These are phyloP conservation scores for Alternaria ventricosa DNA, from an alignment of 2,329 filamentous ascomycete species.

Conservation along the genomic window DNA sequence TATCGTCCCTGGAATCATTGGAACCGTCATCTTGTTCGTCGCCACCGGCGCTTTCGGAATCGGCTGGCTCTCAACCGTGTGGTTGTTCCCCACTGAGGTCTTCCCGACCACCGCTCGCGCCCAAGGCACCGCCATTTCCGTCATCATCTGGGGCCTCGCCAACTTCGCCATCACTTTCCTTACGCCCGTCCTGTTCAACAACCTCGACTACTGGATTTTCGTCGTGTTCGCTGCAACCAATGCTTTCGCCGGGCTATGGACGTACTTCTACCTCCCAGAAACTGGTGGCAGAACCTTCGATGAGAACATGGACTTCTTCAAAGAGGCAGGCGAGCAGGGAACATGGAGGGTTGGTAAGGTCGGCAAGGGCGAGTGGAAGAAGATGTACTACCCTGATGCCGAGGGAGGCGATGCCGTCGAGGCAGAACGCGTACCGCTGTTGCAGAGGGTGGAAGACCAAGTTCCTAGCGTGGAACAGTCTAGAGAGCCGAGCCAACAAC, in stretches of 20 bases:
- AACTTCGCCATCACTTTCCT: conserved; percentile 66
- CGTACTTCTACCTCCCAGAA: conserved; percentile 61
- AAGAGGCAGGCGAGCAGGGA: conserved; percentile 57
- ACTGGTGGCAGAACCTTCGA: conserved; percentile 65
- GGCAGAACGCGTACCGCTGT: conserved; percentile 55
- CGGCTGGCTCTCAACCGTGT: conserved; percentile 65
- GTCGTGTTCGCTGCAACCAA: conserved; percentile 64
- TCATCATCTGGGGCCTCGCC: conserved; percentile 63
- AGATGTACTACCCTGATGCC: conserved; percentile 51
- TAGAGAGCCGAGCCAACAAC: not conserved
- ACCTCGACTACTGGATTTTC: conserved; percentile 65
- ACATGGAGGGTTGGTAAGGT: conserved; percentile 63
- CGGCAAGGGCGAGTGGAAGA: conserved; percentile 58
- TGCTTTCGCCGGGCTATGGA: conserved; percentile 61
- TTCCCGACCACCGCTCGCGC: conserved; percentile 62
- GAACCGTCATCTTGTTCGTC: conserved; percentile 61
- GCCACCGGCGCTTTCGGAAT: conserved; percentile 68
- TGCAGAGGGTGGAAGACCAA: conserved; percentile 55
- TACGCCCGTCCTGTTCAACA: conserved; percentile 66
- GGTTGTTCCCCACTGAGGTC: conserved; percentile 67
- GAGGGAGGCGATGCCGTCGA: conserved; percentile 46
- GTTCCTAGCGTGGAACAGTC: conserved; percentile 35
- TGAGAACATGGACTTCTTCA: conserved; percentile 66
- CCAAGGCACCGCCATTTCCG: conserved; percentile 61
- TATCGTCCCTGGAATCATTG: conserved; percentile 57